A percentile compares a stretch with the other conserved stretches of the same genome.
phyloP scores from a whole-genome alignment of 2,329 filamentous ascomycete genomes.

The Xylaria sp. region DNA sequence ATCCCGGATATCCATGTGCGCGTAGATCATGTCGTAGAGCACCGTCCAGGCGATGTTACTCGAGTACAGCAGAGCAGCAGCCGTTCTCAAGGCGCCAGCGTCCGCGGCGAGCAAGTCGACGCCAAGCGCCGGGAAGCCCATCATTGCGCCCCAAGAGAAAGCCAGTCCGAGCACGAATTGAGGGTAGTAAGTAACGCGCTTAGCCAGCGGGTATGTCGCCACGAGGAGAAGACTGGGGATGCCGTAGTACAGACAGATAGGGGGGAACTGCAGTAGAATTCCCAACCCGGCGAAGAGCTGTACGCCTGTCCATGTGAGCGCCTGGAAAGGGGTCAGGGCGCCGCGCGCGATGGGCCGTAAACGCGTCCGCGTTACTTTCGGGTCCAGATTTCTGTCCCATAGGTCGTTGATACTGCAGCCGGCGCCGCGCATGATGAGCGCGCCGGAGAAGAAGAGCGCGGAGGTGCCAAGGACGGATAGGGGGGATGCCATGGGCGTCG shows the following conservation, averaged over 20 bases:
- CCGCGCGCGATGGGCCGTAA: constrained; percentile 75
- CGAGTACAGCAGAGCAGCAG: constrained; percentile 65
- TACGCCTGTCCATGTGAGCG: constrained; percentile 65
- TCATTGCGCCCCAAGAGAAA: constrained; percentile 83
- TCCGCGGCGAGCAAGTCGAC: constrained; percentile 64
- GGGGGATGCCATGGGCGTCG: constrained; percentile 55
- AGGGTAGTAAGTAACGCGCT: constrained; percentile 81
- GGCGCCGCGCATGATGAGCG: constrained; percentile 79
- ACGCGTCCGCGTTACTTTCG: constrained; percentile 69
- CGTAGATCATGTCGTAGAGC: constrained; percentile 89
- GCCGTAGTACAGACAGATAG: constrained; percentile 68
- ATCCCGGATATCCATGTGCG: constrained; percentile 85
- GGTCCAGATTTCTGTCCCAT: constrained; percentile 83
- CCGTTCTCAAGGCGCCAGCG: constrained; percentile 44
- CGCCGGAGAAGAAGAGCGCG: constrained; percentile 67
- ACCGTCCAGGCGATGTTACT: constrained; percentile 84
- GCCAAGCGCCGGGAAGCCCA: constrained; percentile 81
- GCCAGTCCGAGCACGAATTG: constrained; percentile 78
- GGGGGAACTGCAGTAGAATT: constrained; percentile 70
- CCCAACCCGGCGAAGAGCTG: constrained; percentile 70
- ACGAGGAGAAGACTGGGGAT: constrained; percentile 71
- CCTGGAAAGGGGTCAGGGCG: constrained; percentile 67
- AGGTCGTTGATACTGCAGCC: constrained; percentile 88
- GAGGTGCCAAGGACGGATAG: constrained; percentile 58
- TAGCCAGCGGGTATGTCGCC: constrained; percentile 72